Evolutionary conservation across 495 filamentous ascomycete species (phyloP), one percentile per base, ranked within the genome.

Genomic region (Xylaria venustula): DNA sequence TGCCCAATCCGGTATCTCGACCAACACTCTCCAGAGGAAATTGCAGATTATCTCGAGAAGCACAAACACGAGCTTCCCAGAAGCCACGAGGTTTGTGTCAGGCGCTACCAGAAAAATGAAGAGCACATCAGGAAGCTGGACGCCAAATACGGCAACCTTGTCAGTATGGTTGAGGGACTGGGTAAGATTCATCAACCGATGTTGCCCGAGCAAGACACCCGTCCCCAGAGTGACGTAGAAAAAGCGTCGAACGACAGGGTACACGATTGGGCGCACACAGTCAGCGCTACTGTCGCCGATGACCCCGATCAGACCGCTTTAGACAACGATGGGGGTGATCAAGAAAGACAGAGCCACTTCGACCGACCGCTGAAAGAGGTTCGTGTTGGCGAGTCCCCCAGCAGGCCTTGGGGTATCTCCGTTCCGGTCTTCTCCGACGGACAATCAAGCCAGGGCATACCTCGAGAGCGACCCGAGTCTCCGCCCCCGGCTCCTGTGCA

Each of bases 1-100:
- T 97, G 92, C 73, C 92, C 92, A 1, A 97, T 97, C 62, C 88
- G 92, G 34, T 95, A 87, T 70, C 75, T 97, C 62, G 87, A 96
- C 67, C 87, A 95, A 71, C 91, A 95, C 70, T 90, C 90, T 1
- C 91, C 92, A 1, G 90, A 95, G 77, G 92, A 97, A 71, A 86
- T 97, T 48, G 92, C 92, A 15, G 80, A 86, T 61, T 97, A 96
- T 67, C 88, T 97, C 55, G 90, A 96, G 71, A 88, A 84, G 22
- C 92, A 97, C 76, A 96, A 96, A 71, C 92, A 97, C 67, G 90
- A 96, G 64, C 84, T 97, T 26, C 92, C 92, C 3, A 81, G 92
- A 59, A 94, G 90, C 65, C 92, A 97, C 73, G 91, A 92, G 61
- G 85, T 96, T 19, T 97, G 92, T 70, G 89, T 97, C 55, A 85